These are phyloP conservation scores for Stagonosporopsis cucurbitacearum DNA, from an alignment of 2,329 filamentous ascomycete genomes.

Conservation along the genomic window DNA sequence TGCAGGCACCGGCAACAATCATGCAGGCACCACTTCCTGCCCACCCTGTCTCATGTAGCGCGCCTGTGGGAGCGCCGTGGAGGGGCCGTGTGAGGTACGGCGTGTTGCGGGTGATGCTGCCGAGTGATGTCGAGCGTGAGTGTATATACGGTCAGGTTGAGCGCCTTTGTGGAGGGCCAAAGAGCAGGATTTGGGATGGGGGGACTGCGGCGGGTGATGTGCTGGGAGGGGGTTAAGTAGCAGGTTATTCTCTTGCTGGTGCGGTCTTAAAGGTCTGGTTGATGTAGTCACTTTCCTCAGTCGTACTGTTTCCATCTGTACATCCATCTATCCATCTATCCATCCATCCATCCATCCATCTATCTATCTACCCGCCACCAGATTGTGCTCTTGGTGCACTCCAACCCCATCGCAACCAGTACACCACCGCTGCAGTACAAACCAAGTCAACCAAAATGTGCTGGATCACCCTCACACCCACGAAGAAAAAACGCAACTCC, in stretches of 20 bases:
- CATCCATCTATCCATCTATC: too few species aligned
- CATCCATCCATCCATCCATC: too few species aligned
- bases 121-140: conserved; percentile 27
- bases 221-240: conserved; percentile 26
- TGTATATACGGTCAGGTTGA: conserved; percentile 25
- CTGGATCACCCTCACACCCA: conserved; percentile 42
- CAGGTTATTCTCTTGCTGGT: conserved; percentile 11
- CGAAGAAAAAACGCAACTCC: conserved; percentile 25
- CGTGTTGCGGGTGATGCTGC: conserved; percentile 17
- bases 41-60: conserved; percentile 34
- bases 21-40: conserved; percentile 33
- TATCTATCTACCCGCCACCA: too few species aligned
- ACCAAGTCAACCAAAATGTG: conserved; percentile 29
- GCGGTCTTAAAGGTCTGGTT: conserved; percentile 30
- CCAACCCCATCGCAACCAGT: conserved; percentile 28
- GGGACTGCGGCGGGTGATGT: conserved; percentile 19
- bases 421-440: too few species aligned
- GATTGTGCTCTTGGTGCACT: conserved; percentile 32
- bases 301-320: conserved; percentile 25
- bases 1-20: conserved; percentile 38
- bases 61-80: conserved; percentile 8
- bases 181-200: conserved; percentile 8
- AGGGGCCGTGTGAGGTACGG: conserved; percentile 7
- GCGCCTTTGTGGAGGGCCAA: conserved; percentile 20
- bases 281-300: conserved; percentile 22